phyloP scores from a whole-genome alignment of 2,329 filamentous ascomycete genomes.

The Mycosphaerella sp. region DNA sequence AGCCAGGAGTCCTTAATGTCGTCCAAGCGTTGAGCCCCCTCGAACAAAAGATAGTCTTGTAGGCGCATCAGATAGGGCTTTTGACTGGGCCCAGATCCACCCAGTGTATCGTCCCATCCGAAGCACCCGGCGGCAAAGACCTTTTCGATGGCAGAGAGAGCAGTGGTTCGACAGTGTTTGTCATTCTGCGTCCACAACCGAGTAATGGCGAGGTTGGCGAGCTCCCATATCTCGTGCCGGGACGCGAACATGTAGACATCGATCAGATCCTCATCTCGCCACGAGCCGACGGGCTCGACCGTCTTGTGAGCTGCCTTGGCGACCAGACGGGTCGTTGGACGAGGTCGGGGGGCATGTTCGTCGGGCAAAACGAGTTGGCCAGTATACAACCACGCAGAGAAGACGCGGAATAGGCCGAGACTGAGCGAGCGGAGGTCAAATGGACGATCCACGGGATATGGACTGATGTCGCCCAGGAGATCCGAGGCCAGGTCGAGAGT shows the following conservation, averaged over 20 bases:
- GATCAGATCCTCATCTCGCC: conserved; percentile 8
- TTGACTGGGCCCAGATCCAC: conserved; percentile 2
- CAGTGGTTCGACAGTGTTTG: conserved; percentile 3
- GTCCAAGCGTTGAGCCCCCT: conserved; percentile 1
- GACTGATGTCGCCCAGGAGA: conserved; percentile 5
- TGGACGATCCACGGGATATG: neutral
- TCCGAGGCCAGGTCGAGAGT: neutral
- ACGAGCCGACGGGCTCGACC: neutral
- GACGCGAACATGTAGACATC: conserved; percentile 7
- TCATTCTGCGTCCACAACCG: conserved; percentile 7
- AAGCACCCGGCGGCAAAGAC: conserved; percentile 1
- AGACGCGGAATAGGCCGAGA: neutral
- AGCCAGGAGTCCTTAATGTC: conserved; percentile 7
- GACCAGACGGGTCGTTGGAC: neutral
- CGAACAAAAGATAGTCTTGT: conserved; percentile 5
- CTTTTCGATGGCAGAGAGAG: conserved; percentile 1
- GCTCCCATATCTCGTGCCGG: conserved; percentile 8
- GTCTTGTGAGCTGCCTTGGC: conserved; percentile 5
- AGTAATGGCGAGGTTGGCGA: conserved; percentile 7
- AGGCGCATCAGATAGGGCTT: conserved; percentile 7
- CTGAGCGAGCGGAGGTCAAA: neutral
- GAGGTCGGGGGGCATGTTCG: neutral
- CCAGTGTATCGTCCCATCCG: conserved; percentile 5
- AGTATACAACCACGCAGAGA: conserved; percentile 3
- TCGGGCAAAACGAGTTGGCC: conserved; percentile 1